Evolutionary conservation across 768 basidiomycete species (phyloP).

Genomic region (Xerocomellus chrysenteron): DNA sequence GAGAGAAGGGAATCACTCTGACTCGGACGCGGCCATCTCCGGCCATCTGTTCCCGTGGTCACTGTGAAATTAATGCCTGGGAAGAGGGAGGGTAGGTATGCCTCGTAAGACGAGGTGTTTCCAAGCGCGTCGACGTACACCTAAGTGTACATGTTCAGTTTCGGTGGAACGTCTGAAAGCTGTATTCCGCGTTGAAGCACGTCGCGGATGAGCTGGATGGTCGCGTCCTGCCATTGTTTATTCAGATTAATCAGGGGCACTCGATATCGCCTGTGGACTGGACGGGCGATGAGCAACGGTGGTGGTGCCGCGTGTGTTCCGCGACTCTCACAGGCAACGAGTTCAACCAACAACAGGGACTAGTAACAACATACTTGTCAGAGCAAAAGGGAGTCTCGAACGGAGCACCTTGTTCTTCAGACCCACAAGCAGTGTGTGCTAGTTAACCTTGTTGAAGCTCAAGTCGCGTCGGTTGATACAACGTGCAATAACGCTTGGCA

Average conservation of each 20-base stretch:
- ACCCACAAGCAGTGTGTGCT: no score
- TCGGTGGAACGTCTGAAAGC: constrained; percentile 61
- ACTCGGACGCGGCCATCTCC: constrained; percentile 28
- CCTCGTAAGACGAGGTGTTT: constrained; percentile 79
- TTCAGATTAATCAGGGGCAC: constrained; percentile 85
- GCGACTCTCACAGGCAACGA: neutral
- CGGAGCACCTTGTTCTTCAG: constrained; percentile 36
- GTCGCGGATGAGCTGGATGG: constrained; percentile 82
- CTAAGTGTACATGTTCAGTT: constrained; percentile 35
- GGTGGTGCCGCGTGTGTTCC: neutral
- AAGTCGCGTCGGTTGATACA: neutral
- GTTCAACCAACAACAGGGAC: constrained; percentile 26
- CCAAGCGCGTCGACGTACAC: constrained; percentile 96
- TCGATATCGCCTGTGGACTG: constrained; percentile 90
- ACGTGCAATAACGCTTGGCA: no score
- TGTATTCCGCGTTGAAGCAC: constrained; percentile 79
- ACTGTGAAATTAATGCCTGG: constrained; percentile 88
- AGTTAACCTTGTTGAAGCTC: neutral
- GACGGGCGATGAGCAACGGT: constrained; percentile 3
- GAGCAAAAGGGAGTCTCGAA: constrained; percentile 40
- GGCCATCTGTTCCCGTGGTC: constrained; percentile 12
- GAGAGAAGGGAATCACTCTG: constrained; percentile 18
- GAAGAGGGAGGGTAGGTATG: constrained; percentile 76
- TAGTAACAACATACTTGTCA: no score
- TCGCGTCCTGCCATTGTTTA: constrained; percentile 85